Percentiles rank a stretch among this genome's conserved stretches.
Conservation (phyloP, 805 yeast species). For the Trichomonascus vanleenenianus region DNA sequence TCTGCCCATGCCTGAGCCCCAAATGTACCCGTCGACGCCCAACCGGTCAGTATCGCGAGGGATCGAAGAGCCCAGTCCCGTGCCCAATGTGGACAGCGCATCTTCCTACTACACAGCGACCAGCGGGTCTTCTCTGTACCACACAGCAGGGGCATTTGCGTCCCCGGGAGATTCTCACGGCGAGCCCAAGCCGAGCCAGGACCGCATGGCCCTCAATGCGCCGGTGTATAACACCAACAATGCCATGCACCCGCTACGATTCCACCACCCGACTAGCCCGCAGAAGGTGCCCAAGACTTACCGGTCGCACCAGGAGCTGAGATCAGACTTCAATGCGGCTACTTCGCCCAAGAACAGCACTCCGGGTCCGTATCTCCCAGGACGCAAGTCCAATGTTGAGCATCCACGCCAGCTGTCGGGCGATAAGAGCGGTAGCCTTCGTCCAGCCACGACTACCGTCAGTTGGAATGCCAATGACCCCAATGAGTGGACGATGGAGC, state of each 20-base stretch:
- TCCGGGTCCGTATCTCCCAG: not conserved
- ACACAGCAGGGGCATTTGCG: not conserved
- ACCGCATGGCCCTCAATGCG: conserved; percentile 11
- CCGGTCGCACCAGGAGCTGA: conserved; percentile 1
- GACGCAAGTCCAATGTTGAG: conserved; percentile 1
- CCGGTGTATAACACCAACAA: conserved; percentile 6
- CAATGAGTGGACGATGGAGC: conserved; percentile 62
- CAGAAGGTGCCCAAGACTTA: not conserved
- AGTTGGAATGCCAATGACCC: conserved; percentile 47
- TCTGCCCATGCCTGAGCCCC: not conserved
- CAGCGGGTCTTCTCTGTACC: too few relatives aligned
- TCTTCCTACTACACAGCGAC: conserved; percentile 8
- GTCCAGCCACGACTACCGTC: conserved; percentile 8
- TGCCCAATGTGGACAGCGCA: conserved; percentile 1
- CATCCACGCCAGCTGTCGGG: not conserved
- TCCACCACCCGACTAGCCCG: not conserved
- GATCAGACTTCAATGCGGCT: not conserved
- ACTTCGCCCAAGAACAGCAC: too few relatives aligned
- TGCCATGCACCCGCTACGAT: not conserved
- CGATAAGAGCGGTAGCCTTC: too few relatives aligned
- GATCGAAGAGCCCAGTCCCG: not conserved
- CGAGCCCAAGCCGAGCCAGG: conserved; percentile 1
- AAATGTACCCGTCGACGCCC: not conserved
- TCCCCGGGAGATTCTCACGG: conserved; percentile 5
- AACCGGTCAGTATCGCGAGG: not conserved